Evolutionary conservation across 1,139 yeast species (phyloP).

Genomic region (Diutina mesorugosa): DNA sequence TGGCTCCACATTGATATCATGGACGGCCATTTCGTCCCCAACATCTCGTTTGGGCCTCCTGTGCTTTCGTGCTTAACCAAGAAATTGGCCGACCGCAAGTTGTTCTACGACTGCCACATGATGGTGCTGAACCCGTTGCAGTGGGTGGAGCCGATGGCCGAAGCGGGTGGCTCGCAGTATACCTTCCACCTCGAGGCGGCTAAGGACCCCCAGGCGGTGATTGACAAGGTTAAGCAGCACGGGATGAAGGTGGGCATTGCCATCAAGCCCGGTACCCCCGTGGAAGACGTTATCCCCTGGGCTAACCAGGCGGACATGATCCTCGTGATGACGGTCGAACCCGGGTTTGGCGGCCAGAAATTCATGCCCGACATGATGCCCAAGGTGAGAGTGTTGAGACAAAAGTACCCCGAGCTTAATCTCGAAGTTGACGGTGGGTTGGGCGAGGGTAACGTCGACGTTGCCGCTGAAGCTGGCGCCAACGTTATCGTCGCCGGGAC

Average conservation of each 20-base stretch:
- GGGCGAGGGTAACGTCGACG: constrained; percentile 23
- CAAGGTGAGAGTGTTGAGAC: constrained; percentile 69
- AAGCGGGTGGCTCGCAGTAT: constrained; percentile 92
- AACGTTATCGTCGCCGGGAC: constrained; percentile 98
- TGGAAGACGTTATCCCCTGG: constrained; percentile 66
- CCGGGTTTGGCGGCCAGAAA: constrained; percentile 97
- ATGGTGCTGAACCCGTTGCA: constrained; percentile 93
- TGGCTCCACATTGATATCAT: constrained; percentile 97
- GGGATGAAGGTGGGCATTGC: constrained; percentile 97
- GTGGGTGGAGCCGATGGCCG: constrained; percentile 90
- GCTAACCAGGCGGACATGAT: constrained; percentile 83
- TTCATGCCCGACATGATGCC: constrained; percentile 96
- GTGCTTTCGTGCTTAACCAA: constrained; percentile 70
- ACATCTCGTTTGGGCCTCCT: constrained; percentile 88
- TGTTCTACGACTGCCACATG: constrained; percentile 98
- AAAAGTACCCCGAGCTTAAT: constrained; percentile 62
- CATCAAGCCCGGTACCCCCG: constrained; percentile 87
- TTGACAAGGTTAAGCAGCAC: constrained; percentile 56
- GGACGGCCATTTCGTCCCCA: constrained; percentile 99
- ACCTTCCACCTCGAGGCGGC: constrained; percentile 96
- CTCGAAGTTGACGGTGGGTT: constrained; percentile 97
- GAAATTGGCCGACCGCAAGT: constrained; percentile 49
- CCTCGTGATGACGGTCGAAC: constrained; percentile 95
- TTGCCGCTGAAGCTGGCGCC: constrained; percentile 30
- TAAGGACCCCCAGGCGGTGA: constrained; percentile 61